These are phyloP conservation scores for Macrophomina pseudophaseolina DNA, from an alignment of 2,329 filamentous ascomycete genomes.

Conservation along the genomic window DNA sequence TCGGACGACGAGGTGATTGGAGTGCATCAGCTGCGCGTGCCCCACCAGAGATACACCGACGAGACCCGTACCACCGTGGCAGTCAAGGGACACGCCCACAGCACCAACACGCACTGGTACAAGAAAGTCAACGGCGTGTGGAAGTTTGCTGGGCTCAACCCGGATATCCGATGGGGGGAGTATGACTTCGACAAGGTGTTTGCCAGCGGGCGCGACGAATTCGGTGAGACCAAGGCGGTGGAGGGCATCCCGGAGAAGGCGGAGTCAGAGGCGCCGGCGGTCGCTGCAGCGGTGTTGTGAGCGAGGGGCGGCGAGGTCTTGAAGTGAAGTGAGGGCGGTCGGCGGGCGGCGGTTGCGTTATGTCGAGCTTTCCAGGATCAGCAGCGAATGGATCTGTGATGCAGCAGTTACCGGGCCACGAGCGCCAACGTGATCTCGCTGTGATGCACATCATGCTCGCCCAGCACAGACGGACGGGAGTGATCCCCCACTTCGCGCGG, in stretches of 20 bases:
- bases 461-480: conserved; percentile 23
- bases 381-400: conserved; percentile 21
- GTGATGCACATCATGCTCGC: conserved; percentile 22
- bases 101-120: conserved; percentile 60
- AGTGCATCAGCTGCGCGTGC: conserved; percentile 63
- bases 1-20: conserved; percentile 56
- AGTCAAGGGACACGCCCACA: conserved; percentile 63
- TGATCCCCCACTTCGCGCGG: conserved; percentile 23
- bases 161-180: conserved; percentile 61
- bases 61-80: conserved; percentile 51
- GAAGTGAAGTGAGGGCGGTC: not conserved
- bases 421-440: conserved; percentile 24
- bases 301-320: not conserved
- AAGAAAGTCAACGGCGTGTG: conserved; percentile 62
- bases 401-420: conserved; percentile 21
- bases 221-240: conserved; percentile 51
- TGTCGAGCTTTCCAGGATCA: conserved; percentile 17
- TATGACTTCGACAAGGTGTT: conserved; percentile 63
- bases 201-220: conserved; percentile 52
- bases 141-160: conserved; percentile 62
- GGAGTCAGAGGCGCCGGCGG: not conserved
- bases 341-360: conserved; percentile 16
- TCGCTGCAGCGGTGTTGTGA: conserved; percentile 12
- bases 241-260: conserved; percentile 40
- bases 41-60: conserved; percentile 62